These are phyloP conservation scores for Pythium phragmiticola DNA, from an alignment of 352 stramenopile species.

Conservation along the genomic window DNA sequence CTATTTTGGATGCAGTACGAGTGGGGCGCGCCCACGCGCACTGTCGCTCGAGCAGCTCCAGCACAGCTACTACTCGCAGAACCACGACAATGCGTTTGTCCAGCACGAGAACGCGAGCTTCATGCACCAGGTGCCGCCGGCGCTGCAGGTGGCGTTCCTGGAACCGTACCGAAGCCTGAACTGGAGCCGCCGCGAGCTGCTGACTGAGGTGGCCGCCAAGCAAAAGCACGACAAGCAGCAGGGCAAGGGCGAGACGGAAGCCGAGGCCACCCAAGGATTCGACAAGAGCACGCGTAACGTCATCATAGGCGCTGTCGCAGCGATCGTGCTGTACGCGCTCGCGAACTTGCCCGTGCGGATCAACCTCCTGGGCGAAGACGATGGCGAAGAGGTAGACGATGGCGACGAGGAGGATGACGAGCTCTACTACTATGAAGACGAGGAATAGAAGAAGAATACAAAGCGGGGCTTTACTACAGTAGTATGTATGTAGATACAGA, in stretches of 20 bases:
- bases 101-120: conserved; percentile 42
- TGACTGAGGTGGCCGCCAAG: conserved; percentile 42
- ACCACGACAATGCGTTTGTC: conserved; percentile 71
- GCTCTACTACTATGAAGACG: conserved; percentile 30
- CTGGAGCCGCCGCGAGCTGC: conserved; percentile 74
- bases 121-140: conserved; percentile 65
- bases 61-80: conserved; percentile 63
- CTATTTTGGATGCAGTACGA: conserved; percentile 52
- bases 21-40: conserved; percentile 21
- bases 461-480: neutral
- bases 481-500: conserved; percentile 6
- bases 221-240: conserved; percentile 41
- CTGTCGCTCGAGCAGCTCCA: conserved; percentile 32
- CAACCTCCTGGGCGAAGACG: conserved; percentile 41
- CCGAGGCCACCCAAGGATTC: conserved; percentile 31
- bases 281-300: conserved; percentile 81
- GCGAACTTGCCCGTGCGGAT: conserved; percentile 63
- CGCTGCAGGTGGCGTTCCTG: conserved; percentile 66
- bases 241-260: conserved; percentile 8
- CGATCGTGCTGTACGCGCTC: conserved; percentile 71
- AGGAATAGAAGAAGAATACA: conserved; percentile 22
- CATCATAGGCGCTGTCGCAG: conserved; percentile 68
- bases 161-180: conserved; percentile 81
- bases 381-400: conserved; percentile 34
- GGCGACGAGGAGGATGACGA: conserved; percentile 44